Evolutionary conservation across 352 stramenopile species (phyloP).

Genomic region (Phytopythium montanum): DNA sequence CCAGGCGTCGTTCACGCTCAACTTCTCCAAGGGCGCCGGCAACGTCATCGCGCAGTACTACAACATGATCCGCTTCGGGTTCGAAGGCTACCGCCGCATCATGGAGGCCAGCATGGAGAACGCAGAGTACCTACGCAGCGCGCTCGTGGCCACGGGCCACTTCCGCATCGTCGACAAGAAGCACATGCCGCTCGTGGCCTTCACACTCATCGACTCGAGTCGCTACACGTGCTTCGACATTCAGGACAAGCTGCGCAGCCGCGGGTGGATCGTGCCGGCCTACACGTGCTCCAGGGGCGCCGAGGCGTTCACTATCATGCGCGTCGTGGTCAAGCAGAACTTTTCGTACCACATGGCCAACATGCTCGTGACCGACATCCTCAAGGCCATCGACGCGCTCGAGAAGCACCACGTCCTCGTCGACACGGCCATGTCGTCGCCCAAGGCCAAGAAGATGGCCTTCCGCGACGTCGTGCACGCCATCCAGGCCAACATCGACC

Average conservation of each 20-base stretch:
- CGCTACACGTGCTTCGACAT: conserved; percentile 89
- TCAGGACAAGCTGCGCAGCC: conserved; percentile 84
- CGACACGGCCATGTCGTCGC: conserved; percentile 72
- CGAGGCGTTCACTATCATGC: conserved; percentile 87
- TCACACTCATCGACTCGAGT: conserved; percentile 75
- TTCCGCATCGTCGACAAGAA: conserved; percentile 89
- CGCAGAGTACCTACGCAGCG: conserved; percentile 67
- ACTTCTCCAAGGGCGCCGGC: conserved; percentile 91
- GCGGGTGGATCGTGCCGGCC: conserved; percentile 88
- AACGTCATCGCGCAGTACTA: conserved; percentile 92
- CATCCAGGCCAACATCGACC: conserved; percentile 62
- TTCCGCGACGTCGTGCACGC: conserved; percentile 69
- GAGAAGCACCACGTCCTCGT: conserved; percentile 78
- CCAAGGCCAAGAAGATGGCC: conserved; percentile 66
- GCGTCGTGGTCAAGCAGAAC: conserved; percentile 90
- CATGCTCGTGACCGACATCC: conserved; percentile 85
- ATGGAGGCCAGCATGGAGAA: conserved; percentile 90
- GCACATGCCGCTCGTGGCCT: conserved; percentile 90
- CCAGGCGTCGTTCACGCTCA: conserved; percentile 91
- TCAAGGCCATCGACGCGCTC: conserved; percentile 78
- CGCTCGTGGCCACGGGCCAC: conserved; percentile 75
- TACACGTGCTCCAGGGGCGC: conserved; percentile 86
- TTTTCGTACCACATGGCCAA: conserved; percentile 86
- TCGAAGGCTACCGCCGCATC: conserved; percentile 85
- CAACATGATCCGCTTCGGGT: conserved; percentile 91